Base-by-base conservation (phyloP, 148 eudicot genomes). In the Heliamphora exappendiculata region DNA sequence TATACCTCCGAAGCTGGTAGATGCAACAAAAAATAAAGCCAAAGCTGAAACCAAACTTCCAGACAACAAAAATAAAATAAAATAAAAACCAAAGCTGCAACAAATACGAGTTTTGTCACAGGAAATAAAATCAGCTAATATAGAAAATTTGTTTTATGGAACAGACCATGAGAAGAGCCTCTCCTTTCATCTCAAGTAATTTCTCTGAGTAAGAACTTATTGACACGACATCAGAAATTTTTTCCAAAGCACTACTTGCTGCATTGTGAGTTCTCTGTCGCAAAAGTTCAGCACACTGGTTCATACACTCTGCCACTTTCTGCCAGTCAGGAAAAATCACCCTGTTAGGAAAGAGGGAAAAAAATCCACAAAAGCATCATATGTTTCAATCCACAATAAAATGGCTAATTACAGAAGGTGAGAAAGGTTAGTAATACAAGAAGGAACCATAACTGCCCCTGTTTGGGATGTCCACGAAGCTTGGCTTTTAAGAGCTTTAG, bases 131-230 rank as follows among this genome's bases (percentile, higher is more conserved):
- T 4, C 12, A 7, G 20, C 29, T 34, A 72, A 39, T 58, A 14
- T 33, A 37, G n/a, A 3, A 33, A 14, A 19, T 10, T 13, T 37
- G 58, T 16, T 24, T 75, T 70, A 62, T 42, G 54, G 42, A 49
- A 85, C 91, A 70, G 76, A 94, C 98, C 86, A 82, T 75, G 80
- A 85, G 85, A 75, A 94, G 86, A 76, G 94, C 91, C 86, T 90
- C 88, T 74, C 93, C 98, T 81, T 91, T 94, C 90, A 94, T 84
- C 80, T 92, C 85, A 85, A 87, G 84, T 59, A 94, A 81, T 78
- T 83, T 88, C 74, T 94, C 98, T 19, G 97, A 94, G 72, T 90
- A 79, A 76, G 82, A 75, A 79, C 98, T 87, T 57, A 85, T 81
- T 1, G 82, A 69, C 80, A 94, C 84, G 79, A 85, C 96, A 73